Conservation (phyloP, 2,329 filamentous ascomycete species). For the Escovopsis sp. region DNA sequence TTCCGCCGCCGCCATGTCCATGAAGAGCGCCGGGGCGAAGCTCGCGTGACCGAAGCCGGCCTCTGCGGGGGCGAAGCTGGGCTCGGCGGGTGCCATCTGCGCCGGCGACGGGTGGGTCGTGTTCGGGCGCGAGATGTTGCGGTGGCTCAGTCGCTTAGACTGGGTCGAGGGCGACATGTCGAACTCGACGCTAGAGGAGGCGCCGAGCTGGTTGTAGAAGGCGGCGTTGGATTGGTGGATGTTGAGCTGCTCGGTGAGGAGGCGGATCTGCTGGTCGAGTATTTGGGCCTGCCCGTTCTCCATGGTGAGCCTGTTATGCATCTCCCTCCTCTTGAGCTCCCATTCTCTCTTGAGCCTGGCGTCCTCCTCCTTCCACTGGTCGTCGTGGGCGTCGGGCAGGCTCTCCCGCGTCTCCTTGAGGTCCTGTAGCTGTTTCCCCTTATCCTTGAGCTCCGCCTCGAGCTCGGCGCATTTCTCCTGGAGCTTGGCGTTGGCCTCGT, state of each 20-base stretch:
- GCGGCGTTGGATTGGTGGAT: slow-evolving; percentile 26
- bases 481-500: slow-evolving; percentile 40
- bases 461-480: slow-evolving; percentile 51
- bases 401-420: slow-evolving; percentile 57
- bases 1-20: slow-evolving; percentile 30
- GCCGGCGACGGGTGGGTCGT: slow-evolving; percentile 26
- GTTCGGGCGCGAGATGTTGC: slow-evolving; percentile 32
- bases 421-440: slow-evolving; percentile 53
- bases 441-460: slow-evolving; percentile 58
- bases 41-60: slow-evolving; percentile 39
- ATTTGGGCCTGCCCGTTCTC: slow-evolving; percentile 33
- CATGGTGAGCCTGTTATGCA: slow-evolving; percentile 34
- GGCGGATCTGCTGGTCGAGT: slow-evolving; percentile 30
- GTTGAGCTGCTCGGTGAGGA: slow-evolving; percentile 32
- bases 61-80: slow-evolving; percentile 29
- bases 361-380: slow-evolving; percentile 38
- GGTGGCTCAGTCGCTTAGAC: slow-evolving; percentile 32
- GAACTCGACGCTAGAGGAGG: slow-evolving; percentile 28
- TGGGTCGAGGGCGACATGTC: slow-evolving; percentile 27
- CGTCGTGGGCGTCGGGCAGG: slow-evolving; percentile 45
- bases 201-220: slow-evolving; percentile 20
- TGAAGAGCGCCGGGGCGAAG: slow-evolving; percentile 39
- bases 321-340: slow-evolving; percentile 35
- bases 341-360: slow-evolving; percentile 39
- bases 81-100: slow-evolving; percentile 23